Conservation (phyloP, 306 rosid genomes). For the Dalbergia oliveri region DNA sequence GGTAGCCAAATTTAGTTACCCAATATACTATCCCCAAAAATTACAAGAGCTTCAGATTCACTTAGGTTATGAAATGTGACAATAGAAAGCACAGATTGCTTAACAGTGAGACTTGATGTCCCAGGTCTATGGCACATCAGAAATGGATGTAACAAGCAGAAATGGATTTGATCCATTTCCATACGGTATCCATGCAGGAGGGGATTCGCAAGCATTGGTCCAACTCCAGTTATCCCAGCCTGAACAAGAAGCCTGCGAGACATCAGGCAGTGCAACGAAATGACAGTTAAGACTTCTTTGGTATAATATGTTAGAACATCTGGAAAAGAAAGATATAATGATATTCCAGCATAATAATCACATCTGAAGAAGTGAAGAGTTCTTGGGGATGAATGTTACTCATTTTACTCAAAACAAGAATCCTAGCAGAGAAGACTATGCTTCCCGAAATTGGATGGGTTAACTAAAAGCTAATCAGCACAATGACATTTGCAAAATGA, state of each 20-base stretch:
- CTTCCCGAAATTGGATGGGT: conserved; percentile 34
- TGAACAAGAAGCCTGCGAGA: conserved; percentile 55
- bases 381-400: conserved; percentile 19
- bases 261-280: conserved; percentile 50
- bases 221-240: conserved; percentile 67
- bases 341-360: conserved; percentile 42
- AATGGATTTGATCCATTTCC: conserved; percentile 52
- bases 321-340: conserved; percentile 22
- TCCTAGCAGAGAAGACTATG: conserved; percentile 38
- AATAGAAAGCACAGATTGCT: conserved; percentile 27
- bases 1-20: conserved; percentile 44
- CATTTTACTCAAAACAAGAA: conserved; percentile 40
- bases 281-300: conserved; percentile 34
- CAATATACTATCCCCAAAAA: conserved; percentile 27
- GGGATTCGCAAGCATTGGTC: conserved; percentile 49
- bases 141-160: conserved; percentile 44
- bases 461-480: conserved; percentile 32
- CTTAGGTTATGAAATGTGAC: conserved; percentile 36
- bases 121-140: conserved; percentile 56
- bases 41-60: conserved; percentile 29
- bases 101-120: conserved; percentile 44
- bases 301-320: conserved; percentile 20
- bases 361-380: conserved; percentile 33
- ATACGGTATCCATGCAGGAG: conserved; percentile 42
- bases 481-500: conserved; percentile 14